phyloP scores from a whole-genome alignment of 73 alveolate genomes.

The Loxodes magnus region DNA sequence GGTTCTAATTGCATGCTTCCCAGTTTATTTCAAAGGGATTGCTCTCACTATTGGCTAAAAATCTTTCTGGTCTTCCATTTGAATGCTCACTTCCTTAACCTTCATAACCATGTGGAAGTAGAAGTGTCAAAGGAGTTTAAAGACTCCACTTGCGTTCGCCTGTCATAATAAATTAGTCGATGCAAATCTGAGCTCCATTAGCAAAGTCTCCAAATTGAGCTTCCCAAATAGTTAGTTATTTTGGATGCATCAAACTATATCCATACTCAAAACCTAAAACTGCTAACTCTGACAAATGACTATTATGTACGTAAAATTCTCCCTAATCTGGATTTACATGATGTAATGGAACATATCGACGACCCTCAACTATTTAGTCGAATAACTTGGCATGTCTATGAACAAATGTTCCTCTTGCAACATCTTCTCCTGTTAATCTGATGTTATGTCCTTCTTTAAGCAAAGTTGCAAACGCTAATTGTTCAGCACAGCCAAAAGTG shows the following conservation, averaged over 20 bases:
- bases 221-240: slow-evolving; percentile 80
- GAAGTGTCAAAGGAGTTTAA: slow-evolving; percentile 60
- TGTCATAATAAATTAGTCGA: slow-evolving; percentile 67
- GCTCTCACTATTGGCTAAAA: slow-evolving; percentile 52
- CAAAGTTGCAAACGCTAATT: slow-evolving; percentile 84
- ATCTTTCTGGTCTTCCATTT: slow-evolving; percentile 85
- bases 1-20: not conserved
- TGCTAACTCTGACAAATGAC: slow-evolving; percentile 55
- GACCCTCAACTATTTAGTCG: slow-evolving; percentile 45
- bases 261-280: slow-evolving; percentile 63
- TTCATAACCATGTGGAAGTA: slow-evolving; percentile 92
- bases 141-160: slow-evolving; percentile 91
- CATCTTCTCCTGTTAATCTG: slow-evolving; percentile 91
- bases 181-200: slow-evolving; percentile 67
- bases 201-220: slow-evolving; percentile 72
- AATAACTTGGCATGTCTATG: slow-evolving; percentile 80
- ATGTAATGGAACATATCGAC: slow-evolving; percentile 26
- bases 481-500: slow-evolving; percentile 92
- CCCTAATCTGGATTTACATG: slow-evolving; percentile 17
- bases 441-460: slow-evolving; percentile 71
- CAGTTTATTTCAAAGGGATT: slow-evolving; percentile 36
- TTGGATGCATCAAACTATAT: slow-evolving; percentile 60
- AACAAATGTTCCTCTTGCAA: slow-evolving; percentile 93
- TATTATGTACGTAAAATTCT: slow-evolving; percentile 36
- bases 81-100: slow-evolving; percentile 98